Conservation (phyloP, 805 yeast genomes). For the Vanderwaltozyma tropicalis region DNA sequence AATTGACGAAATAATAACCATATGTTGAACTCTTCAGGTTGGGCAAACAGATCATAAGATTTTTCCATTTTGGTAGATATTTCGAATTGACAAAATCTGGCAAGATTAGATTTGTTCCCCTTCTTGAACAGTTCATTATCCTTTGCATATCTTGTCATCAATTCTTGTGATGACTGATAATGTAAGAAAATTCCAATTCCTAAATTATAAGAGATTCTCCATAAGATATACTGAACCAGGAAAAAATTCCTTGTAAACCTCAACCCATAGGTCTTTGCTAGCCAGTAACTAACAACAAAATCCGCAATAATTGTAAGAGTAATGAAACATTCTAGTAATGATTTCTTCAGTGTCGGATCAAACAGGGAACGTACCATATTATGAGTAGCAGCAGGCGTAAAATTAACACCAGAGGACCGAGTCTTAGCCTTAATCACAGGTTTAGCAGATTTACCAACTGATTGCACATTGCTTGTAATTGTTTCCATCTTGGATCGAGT, state of each 20-base stretch:
- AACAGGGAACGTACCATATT: constrained; percentile 77
- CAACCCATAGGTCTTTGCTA: constrained; percentile 15
- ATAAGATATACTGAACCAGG: constrained; percentile 48
- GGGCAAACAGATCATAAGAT: constrained; percentile 17
- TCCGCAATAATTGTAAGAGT: constrained; percentile 34
- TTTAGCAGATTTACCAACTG: too few species aligned
- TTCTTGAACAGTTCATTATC: constrained; percentile 35
- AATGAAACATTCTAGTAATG: constrained; percentile 51
- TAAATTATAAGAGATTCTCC: constrained; percentile 66
- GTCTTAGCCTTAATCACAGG: constrained; percentile 12
- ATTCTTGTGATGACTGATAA: constrained; percentile 50
- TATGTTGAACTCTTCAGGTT: constrained; percentile 68
- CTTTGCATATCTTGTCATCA: constrained; percentile 44
- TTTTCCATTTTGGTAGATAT: constrained; percentile 36
- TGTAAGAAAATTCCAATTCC: constrained; percentile 66
- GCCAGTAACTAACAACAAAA: constrained; percentile 24
- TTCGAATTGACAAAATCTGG: constrained; percentile 36
- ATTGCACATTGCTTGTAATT: too few species aligned
- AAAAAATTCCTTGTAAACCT: constrained; percentile 30
- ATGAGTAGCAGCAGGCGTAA: constrained; percentile 45
- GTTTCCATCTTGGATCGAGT: too few species aligned
- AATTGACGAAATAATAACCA: constrained; percentile 73
- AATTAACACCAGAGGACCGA: constrained; percentile 24
- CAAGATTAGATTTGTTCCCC: constrained; percentile 23
- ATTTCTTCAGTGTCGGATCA: constrained; percentile 64